Percentiles rank a stretch among this genome's conserved stretches.
Conservation (phyloP, 1,284 basidiomycete genomes). For the Ceratorhiza oryzae-sativae region DNA sequence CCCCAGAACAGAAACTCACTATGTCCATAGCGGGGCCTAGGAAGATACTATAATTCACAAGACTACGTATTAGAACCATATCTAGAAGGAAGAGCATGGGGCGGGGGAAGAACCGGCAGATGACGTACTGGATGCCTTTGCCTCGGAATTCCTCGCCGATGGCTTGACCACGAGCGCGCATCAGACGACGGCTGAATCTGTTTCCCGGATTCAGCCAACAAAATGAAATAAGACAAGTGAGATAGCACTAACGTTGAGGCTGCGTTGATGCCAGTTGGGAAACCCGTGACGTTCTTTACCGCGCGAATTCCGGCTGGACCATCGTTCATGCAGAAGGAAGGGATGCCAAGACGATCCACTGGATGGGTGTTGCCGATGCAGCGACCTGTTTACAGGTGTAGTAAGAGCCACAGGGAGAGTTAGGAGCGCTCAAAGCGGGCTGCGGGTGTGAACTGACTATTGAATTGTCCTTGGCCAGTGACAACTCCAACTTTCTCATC, state of each 20-base stretch:
- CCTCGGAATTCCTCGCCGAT: constrained; percentile 38
- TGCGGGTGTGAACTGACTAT: neutral
- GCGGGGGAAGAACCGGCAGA: neutral
- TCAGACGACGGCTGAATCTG: constrained; percentile 35
- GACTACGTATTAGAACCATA: neutral
- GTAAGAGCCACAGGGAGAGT: neutral
- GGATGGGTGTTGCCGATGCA: constrained; percentile 36
- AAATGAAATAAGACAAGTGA: neutral
- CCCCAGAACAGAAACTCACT: neutral
- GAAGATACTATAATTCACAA: neutral
- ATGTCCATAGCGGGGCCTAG: constrained; percentile 34
- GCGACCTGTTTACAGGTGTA: neutral
- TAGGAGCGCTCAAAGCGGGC: neutral
- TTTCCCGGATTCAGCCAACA: neutral
- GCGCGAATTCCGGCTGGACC: constrained; percentile 36
- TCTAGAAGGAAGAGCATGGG: no score
- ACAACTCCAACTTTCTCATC: constrained; percentile 41
- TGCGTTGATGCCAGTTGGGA: constrained; percentile 34
- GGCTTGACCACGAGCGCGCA: constrained; percentile 32
- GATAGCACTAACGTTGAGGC: constrained; percentile 21
- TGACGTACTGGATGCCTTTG: constrained; percentile 34
- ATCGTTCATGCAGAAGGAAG: constrained; percentile 34
- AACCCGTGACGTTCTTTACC: constrained; percentile 35
- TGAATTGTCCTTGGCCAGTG: constrained; percentile 40
- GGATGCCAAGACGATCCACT: constrained; percentile 32